These are phyloP conservation scores for Leccinum angustisporum DNA, from an alignment of 1,284 basidiomycete species.

Conservation along the genomic window DNA sequence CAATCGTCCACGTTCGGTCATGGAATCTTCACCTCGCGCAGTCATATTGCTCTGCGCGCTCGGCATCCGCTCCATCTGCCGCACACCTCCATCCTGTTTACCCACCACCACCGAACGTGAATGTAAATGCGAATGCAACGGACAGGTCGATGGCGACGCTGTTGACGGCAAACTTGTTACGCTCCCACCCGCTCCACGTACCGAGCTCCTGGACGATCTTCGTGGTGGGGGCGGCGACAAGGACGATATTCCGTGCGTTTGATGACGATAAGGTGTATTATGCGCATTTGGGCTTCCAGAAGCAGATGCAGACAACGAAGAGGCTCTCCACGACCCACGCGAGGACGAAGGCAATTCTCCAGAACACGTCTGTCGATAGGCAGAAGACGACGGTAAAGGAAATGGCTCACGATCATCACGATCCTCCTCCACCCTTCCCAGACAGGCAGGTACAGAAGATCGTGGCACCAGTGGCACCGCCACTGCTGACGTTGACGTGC, in stretches of 20 bases:
- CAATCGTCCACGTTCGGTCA: background rate
- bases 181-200: slow-evolving; percentile 12
- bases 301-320: slow-evolving; percentile 6
- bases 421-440: background rate
- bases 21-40: slow-evolving; percentile 11
- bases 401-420: slow-evolving; percentile 3
- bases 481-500: background rate
- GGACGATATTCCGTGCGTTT: background rate
- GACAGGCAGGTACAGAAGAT: background rate
- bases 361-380: slow-evolving; percentile 5
- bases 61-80: slow-evolving; percentile 23
- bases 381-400: slow-evolving; percentile 7
- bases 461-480: background rate
- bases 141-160: background rate
- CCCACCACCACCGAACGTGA: slow-evolving; percentile 7
- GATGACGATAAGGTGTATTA: slow-evolving; percentile 10
- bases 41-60: slow-evolving; percentile 36
- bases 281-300: slow-evolving; percentile 8
- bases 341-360: slow-evolving; percentile 6
- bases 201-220: slow-evolving; percentile 8
- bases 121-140: background rate
- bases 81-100: slow-evolving; percentile 10
- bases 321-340: slow-evolving; percentile 8
- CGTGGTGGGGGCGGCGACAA: slow-evolving; percentile 28
- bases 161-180: slow-evolving; percentile 5